A percentile compares a stretch with the other conserved stretches of the same genome.
Conservation (phyloP, 1,284 basidiomycete genomes). For the Retiboletus flavoniger region DNA sequence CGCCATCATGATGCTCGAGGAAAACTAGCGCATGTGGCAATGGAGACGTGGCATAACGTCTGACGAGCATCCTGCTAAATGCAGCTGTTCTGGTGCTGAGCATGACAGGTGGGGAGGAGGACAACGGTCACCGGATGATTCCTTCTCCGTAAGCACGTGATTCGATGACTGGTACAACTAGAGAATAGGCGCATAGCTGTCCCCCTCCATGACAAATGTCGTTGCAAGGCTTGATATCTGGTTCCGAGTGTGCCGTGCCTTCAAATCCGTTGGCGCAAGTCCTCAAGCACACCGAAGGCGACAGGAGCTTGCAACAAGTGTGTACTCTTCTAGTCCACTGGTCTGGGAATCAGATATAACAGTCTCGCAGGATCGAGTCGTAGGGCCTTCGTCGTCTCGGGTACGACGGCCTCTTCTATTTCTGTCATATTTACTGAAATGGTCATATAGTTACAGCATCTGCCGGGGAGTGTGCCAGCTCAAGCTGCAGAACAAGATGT, state of each 20-base stretch:
- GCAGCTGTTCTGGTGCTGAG: slow-evolving; percentile 33
- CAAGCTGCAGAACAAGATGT: slow-evolving; percentile 61
- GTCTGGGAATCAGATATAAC: neutral
- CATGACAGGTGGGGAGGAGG: slow-evolving; percentile 31
- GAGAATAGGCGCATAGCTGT: too few species aligned
- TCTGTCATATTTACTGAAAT: slow-evolving; percentile 3
- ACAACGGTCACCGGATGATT: neutral
- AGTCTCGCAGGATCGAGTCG: slow-evolving; percentile 61
- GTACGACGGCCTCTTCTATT: slow-evolving; percentile 39
- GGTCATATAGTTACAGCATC: slow-evolving; percentile 60
- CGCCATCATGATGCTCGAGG: slow-evolving; percentile 83
- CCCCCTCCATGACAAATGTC: slow-evolving; percentile 49
- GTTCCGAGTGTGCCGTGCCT: slow-evolving; percentile 84
- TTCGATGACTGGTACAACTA: neutral
- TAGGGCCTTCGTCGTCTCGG: slow-evolving; percentile 67
- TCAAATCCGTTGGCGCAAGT: slow-evolving; percentile 90
- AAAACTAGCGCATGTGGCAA: slow-evolving; percentile 79
- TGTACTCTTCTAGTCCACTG: slow-evolving; percentile 19
- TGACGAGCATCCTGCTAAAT: slow-evolving; percentile 32
- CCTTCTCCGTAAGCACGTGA: slow-evolving; percentile 20
- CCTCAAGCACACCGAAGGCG: slow-evolving; percentile 88
- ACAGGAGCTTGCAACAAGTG: slow-evolving; percentile 85
- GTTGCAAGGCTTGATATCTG: slow-evolving; percentile 80
- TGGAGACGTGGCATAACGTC: slow-evolving; percentile 55
- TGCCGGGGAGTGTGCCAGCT: slow-evolving; percentile 54